Conservation (phyloP, 129 eudicot species). For the Rutidosis leptorrhynchoides region DNA sequence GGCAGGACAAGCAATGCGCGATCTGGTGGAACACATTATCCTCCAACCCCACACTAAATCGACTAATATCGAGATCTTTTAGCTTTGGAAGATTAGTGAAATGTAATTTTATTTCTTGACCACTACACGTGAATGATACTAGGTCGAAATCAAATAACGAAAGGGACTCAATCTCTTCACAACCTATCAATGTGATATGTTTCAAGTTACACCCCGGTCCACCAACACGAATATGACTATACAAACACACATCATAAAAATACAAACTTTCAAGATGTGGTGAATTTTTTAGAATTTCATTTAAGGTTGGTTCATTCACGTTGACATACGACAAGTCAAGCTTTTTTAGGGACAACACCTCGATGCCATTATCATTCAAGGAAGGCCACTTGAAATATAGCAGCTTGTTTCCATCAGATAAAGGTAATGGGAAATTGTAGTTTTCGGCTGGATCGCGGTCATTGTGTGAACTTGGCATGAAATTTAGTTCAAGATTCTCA, state of each 20-base stretch:
- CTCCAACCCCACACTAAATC: constrained; percentile 25
- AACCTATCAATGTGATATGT: neutral
- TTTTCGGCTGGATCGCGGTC: neutral
- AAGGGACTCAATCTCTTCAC: constrained; percentile 18
- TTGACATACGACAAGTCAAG: constrained; percentile 36
- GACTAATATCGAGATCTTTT: constrained; percentile 28
- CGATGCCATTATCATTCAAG: neutral
- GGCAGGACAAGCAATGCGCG: constrained; percentile 23
- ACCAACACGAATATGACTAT: neutral
- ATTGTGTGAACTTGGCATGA: neutral
- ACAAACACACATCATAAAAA: neutral
- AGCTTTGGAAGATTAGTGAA: constrained; percentile 40
- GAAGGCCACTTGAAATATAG: neutral
- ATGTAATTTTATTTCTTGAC: constrained; percentile 26
- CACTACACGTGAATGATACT: constrained; percentile 35
- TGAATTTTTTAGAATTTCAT: neutral
- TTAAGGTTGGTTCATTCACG: constrained; percentile 6
- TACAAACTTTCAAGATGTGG: neutral
- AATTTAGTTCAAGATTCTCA: neutral
- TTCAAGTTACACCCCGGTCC: neutral
- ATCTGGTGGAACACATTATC: constrained; percentile 38
- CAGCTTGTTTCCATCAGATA: too few species aligned
- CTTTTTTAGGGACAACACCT: constrained; percentile 17
- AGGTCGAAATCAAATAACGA: constrained; percentile 31
- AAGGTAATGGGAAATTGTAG: neutral